Evolutionary conservation across 352 stramenopile genomes (phyloP).

Genomic region (Globisporangium carolinianum): DNA sequence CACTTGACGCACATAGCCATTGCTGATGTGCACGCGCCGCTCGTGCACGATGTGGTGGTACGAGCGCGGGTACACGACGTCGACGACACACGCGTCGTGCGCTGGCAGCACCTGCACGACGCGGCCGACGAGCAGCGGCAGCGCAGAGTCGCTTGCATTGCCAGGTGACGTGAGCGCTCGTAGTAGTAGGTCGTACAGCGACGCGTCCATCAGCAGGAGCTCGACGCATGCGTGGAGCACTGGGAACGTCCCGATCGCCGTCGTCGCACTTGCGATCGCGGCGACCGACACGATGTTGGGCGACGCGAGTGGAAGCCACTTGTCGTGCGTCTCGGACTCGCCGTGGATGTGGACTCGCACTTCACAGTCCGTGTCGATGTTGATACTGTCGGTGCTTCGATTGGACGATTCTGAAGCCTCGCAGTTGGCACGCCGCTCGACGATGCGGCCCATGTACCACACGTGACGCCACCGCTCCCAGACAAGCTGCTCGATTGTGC

Average conservation of each 20-base stretch:
- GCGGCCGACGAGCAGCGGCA: constrained; percentile 21
- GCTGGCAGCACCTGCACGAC: constrained; percentile 33
- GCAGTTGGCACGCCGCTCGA: constrained; percentile 8
- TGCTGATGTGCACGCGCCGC: constrained; percentile 35
- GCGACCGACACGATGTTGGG: constrained; percentile 23
- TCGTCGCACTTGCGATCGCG: constrained; percentile 14
- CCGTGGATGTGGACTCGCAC: constrained; percentile 35
- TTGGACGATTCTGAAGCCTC: neutral
- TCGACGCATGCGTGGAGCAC: constrained; percentile 26
- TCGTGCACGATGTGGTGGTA: constrained; percentile 12
- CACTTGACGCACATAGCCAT: constrained; percentile 38
- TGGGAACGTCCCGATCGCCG: constrained; percentile 34
- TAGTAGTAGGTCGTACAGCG: constrained; percentile 10
- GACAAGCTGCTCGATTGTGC: constrained; percentile 16
- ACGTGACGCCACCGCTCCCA: constrained; percentile 34
- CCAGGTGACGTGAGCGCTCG: neutral
- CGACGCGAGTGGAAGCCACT: constrained; percentile 24
- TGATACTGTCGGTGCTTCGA: neutral
- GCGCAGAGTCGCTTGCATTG: neutral
- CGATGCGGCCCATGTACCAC: constrained; percentile 44
- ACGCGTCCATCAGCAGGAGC: constrained; percentile 27
- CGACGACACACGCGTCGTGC: constrained; percentile 43
- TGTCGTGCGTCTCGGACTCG: constrained; percentile 34
- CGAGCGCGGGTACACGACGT: constrained; percentile 27
- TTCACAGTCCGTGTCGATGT: neutral